phyloP scores from a whole-genome alignment of 2,329 filamentous ascomycete species.

The Apiospora kogelbergensis region DNA sequence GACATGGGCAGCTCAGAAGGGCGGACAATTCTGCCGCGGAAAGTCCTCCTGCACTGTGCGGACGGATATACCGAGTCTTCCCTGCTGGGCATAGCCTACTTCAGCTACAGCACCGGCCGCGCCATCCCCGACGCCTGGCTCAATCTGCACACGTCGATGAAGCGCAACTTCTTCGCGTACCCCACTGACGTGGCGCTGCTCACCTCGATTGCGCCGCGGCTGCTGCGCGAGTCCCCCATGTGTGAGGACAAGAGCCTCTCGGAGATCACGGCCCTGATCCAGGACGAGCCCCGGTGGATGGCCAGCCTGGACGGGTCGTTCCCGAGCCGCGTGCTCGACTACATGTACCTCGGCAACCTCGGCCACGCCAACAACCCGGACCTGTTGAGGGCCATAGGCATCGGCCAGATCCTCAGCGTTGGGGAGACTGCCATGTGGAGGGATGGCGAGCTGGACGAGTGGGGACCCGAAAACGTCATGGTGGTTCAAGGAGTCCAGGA shows the following conservation, averaged over 20 bases:
- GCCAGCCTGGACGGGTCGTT: constrained; percentile 83
- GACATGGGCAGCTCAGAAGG: constrained; percentile 50
- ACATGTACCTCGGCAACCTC: constrained; percentile 95
- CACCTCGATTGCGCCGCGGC: constrained; percentile 71
- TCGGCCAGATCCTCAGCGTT: constrained; percentile 85
- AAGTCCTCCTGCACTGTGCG: constrained; percentile 86
- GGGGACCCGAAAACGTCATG: constrained; percentile 78
- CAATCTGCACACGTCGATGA: constrained; percentile 73
- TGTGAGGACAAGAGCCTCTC: constrained; percentile 47
- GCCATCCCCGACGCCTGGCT: constrained; percentile 87
- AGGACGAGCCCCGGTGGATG: constrained; percentile 75
- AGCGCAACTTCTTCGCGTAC: constrained; percentile 95
- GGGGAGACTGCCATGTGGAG: constrained; percentile 86
- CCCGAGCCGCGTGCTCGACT: constrained; percentile 83
- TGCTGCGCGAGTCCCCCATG: constrained; percentile 70
- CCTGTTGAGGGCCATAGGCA: constrained; percentile 75
- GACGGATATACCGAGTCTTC: constrained; percentile 97
- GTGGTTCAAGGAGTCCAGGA: constrained; percentile 87
- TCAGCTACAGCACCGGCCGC: constrained; percentile 84
- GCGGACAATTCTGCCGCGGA: constrained; percentile 47
- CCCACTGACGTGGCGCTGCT: constrained; percentile 84
- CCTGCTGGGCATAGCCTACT: constrained; percentile 85
- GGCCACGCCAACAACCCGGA: constrained; percentile 92
- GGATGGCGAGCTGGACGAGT: constrained; percentile 66
- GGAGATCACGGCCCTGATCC: constrained; percentile 53